phyloP scores from a whole-genome alignment of 2,329 filamentous ascomycete species.

The Aspergillus sp. region DNA sequence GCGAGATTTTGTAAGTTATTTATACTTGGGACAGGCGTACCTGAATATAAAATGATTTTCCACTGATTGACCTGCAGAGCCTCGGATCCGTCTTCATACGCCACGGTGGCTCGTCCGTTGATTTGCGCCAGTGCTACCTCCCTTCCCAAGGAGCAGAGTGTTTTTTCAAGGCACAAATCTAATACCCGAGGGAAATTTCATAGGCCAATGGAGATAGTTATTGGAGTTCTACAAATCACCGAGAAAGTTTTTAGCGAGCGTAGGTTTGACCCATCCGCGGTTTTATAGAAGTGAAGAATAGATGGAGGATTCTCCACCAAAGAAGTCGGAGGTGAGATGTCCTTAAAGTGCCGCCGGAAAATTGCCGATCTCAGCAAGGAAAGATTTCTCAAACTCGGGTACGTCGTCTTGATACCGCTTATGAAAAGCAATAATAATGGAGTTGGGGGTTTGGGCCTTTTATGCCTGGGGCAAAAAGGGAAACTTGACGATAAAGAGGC shows the following conservation, averaged over 20 bases:
- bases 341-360: constrained; percentile 24
- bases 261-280: background rate
- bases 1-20: background rate
- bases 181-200: too few species aligned
- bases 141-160: too few species aligned
- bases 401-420: background rate
- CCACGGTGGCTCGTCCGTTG: too few species aligned
- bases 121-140: too few species aligned
- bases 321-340: constrained; percentile 9
- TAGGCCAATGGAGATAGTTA: background rate
- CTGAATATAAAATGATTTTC: background rate
- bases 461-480: background rate
- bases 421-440: background rate
- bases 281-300: background rate
- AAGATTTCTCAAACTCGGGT: background rate
- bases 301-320: constrained; percentile 23
- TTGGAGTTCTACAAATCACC: background rate
- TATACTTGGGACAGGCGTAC: background rate
- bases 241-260: background rate
- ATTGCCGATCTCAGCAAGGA: constrained; percentile 22
- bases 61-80: too few species aligned
- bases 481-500: constrained; percentile 4
- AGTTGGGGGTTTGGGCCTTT: background rate
- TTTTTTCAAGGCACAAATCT: too few species aligned
- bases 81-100: too few species aligned